Percentiles rank a stretch among this genome's conserved stretches.
Evolutionary conservation across 305 asterid genomes (phyloP).

Genomic region (Solanum hybrid): DNA sequence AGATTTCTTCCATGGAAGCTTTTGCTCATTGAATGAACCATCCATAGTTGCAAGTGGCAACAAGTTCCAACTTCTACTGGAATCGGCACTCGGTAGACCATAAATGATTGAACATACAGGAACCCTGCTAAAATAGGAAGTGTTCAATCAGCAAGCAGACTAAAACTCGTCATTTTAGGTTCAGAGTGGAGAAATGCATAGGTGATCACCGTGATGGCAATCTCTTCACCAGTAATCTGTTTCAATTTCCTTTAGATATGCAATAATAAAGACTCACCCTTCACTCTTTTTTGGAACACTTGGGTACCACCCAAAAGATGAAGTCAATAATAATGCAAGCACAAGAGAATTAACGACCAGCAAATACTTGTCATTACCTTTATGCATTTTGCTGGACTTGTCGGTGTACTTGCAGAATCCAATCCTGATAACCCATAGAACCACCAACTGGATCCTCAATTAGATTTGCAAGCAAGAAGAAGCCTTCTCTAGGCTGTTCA

Average conservation of each 20-base stretch:
- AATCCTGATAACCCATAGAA: conserved; percentile 77
- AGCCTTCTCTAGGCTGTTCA: conserved; percentile 97
- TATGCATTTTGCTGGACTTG: conserved; percentile 84
- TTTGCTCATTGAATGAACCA: conserved; percentile 2
- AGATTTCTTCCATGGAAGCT: conserved; percentile 1
- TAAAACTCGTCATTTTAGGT: not conserved
- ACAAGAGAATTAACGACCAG: not conserved
- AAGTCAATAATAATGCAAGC: not conserved
- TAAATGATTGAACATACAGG: not conserved
- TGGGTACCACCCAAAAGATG: not conserved
- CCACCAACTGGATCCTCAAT: conserved; percentile 85
- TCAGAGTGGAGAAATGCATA: not conserved
- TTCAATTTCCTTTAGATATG: not conserved
- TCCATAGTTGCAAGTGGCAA: not conserved
- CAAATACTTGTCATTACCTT: conserved; percentile 28
- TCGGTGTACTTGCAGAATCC: conserved; percentile 72
- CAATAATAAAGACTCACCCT: not conserved
- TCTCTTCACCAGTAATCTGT: not conserved
- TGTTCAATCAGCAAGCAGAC: not conserved
- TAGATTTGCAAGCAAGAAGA: conserved; percentile 61
- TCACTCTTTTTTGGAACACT: not conserved
- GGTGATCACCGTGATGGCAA: not conserved
- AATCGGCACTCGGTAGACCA: not conserved
- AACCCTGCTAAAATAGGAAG: not conserved
- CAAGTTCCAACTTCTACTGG: not conserved